phyloP scores from a whole-genome alignment of 2,329 filamentous ascomycete genomes.

The Ophiostoma himal-ulmi region DNA sequence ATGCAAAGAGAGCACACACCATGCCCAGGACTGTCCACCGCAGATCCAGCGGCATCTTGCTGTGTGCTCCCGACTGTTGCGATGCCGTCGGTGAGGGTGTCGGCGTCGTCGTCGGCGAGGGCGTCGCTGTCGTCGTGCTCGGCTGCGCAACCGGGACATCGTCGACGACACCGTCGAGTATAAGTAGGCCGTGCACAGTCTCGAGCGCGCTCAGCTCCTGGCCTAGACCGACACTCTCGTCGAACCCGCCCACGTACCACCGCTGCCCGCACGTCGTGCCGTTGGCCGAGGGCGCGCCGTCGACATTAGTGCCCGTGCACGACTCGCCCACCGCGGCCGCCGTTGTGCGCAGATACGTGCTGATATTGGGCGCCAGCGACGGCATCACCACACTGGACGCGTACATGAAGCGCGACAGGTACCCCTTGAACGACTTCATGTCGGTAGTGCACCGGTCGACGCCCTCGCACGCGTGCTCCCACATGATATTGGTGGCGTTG shows the following conservation, averaged over 20 bases:
- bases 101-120: not conserved
- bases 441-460: constrained; percentile 53
- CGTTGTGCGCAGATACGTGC: constrained; percentile 44
- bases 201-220: constrained; percentile 62
- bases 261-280: constrained; percentile 54
- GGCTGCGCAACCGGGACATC: not conserved
- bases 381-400: constrained; percentile 52
- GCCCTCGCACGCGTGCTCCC: constrained; percentile 60
- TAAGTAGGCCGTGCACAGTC: constrained; percentile 54
- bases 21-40: constrained; percentile 18
- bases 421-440: constrained; percentile 64
- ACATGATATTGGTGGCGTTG: constrained; percentile 56
- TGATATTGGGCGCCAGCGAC: constrained; percentile 44
- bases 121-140: not conserved
- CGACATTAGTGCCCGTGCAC: constrained; percentile 48
- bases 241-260: constrained; percentile 56
- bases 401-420: constrained; percentile 60
- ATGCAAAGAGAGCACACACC: constrained; percentile 18
- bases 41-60: constrained; percentile 18
- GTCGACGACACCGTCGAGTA: constrained; percentile 25
- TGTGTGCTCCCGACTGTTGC: constrained; percentile 23
- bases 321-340: constrained; percentile 50
- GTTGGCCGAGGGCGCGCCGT: constrained; percentile 26
- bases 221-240: constrained; percentile 51
- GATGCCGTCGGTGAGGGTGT: not conserved